Conservation (phyloP, 805 yeast genomes). For the Starmerella kuoi region DNA sequence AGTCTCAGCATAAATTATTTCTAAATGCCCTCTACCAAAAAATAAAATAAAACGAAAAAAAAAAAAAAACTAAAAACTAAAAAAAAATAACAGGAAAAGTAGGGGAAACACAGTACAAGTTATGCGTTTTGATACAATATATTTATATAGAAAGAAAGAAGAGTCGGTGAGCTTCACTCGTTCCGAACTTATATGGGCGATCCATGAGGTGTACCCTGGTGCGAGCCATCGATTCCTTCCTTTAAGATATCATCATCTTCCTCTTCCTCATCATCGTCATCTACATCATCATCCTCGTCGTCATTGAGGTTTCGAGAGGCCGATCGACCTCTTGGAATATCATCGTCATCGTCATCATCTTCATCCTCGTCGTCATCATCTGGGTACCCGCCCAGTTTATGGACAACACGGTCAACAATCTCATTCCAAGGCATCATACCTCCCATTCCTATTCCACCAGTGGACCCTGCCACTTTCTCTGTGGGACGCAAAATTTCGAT, state of each 20-base stretch:
- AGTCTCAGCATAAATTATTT: no score
- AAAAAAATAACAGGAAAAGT: no score
- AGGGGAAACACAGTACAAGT: no score
- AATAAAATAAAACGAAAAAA: no score
- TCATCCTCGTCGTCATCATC: constrained; percentile 41
- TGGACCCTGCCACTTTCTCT: constrained; percentile 81
- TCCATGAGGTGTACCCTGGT: constrained; percentile 6
- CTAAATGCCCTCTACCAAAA: no score
- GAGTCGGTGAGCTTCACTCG: no score
- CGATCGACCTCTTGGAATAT: constrained; percentile 6
- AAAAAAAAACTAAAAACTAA: no score
- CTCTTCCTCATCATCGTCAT: constrained; percentile 37
- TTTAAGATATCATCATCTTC: constrained; percentile 16
- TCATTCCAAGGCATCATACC: constrained; percentile 98
- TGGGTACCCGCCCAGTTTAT: constrained; percentile 54
- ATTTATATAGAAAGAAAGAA: no score
- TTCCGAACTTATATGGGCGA: no score
- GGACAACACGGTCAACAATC: constrained; percentile 71
- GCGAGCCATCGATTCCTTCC: constrained; percentile 9
- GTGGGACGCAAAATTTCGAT: constrained; percentile 87
- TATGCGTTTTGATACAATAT: no score
- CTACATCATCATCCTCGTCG: constrained; percentile 35
- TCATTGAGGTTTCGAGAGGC: constrained; percentile 12
- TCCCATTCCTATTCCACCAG: constrained; percentile 98
- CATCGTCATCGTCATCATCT: constrained; percentile 35